Base-by-base conservation (phyloP, 352 stramenopile species). In the Pythium dissimile region DNA sequence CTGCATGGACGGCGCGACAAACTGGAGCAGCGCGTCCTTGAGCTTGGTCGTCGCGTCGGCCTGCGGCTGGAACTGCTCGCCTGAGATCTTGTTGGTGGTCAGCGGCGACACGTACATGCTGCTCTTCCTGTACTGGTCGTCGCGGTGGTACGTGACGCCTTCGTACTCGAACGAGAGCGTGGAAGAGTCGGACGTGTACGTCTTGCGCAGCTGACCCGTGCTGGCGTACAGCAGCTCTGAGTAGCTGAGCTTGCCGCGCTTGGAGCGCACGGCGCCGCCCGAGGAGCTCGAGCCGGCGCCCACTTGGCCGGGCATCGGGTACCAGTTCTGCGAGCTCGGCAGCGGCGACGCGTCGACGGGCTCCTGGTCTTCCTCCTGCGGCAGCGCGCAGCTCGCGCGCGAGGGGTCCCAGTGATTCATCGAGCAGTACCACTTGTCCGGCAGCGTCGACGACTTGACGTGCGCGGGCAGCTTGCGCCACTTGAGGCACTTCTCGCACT, bases 401-500 rank as follows among this genome's bases (percentile, higher is more conserved):
- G 71, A 88, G n/a, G 78, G 63, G 65, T 98, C 94, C 82, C 92
- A 98, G 27, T 88, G 80, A 69, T 99, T 99, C 78, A 98, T 89
- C 18, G 89, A 84, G 71, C 96, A 99, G 62, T 96, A 98, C 96
- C 96, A 99, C 57, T 97, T 88, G 62, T 98, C 91, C 5, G 95
- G 95, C 13, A 99, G 77, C 23, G 77, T 93, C 9, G 92, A 91
- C 21, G 86, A 89, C 59, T 98, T 91, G 44, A 98, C 92, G 61
- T 88, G 78, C 16, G 80, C 78, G 1, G 96, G 94, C 18, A 99
- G 64, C 57, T 97, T 95, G 42, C 96, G 89, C 96, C 96, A 99
- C 68, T 98, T 98, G 48, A 91, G 84, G 75, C 96, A 99, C 51
- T 88, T 88, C 54, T 99, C 96, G 70, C 96, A 99, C 66, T 98